Evolutionary conservation across 2,329 filamentous ascomycete genomes (phyloP), one percentile per base, ranked within the genome.

Genomic region (Paracoccidioides brasiliensis): DNA sequence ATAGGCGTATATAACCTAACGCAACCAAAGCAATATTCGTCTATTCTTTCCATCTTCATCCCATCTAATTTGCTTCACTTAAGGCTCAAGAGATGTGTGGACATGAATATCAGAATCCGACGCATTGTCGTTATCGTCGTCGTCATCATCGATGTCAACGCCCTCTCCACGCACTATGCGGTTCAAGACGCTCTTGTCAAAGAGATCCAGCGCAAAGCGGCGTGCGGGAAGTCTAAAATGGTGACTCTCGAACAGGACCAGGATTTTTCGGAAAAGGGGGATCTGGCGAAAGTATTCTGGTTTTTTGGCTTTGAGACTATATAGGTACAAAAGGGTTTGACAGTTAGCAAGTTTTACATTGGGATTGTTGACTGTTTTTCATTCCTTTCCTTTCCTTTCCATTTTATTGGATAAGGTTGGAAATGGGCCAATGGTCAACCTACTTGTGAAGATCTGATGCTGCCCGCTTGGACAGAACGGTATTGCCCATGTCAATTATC

Each of bases 191-290:
- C 81, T 84, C 71, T 91, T 93, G 65, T 97, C 91, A 64, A 98
- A 98, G 28, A 98, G 74, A 67, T 97, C 93, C 57, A 97, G 84
- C 40, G 95, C 86, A 72, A 95, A 90, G 48, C 91, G 84, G 59
- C 91, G 85, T 33, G 94, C 86, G 1, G 85, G 85, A 2, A 98
- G 78, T 28, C 90, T 82, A 70, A 93, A 97, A 67, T 94, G 89
- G 64, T 95, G 91, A 62, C 82, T 84, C 69, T 96, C 90, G 57
- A 98, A 78, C 51, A 97, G 78, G 7, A 82, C 80, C 76, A 98
- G 84, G 49, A 93, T 84, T 65, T 90, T 88, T 62, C 84, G 84
- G 74, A 97, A 97, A 44, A 98, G 80, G 4, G 78, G 77, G 4
- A 85, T 81, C 64, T 86, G 85, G 41, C 80, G 80, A 67, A 98